Percentiles rank a stretch among this genome's conserved stretches.
Conservation (phyloP, 169 alveolate genomes). For the Besnoitia besnoiti region DNA sequence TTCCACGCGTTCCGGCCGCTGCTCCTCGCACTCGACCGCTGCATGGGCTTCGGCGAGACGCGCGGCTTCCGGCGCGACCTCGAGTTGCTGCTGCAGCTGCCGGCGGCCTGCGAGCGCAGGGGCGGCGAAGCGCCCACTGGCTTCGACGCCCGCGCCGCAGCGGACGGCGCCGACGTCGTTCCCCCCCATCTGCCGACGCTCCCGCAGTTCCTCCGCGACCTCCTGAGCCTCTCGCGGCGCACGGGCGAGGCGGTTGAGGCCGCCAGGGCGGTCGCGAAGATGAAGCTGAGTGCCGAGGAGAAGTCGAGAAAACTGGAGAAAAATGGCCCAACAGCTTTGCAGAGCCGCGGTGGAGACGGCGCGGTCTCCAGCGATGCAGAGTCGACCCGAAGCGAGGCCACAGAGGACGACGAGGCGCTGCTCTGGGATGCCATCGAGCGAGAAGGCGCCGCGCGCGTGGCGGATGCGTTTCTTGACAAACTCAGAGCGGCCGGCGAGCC, state of each 20-base stretch:
- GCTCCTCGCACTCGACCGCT: slow-evolving; percentile 17
- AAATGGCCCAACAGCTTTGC: no score
- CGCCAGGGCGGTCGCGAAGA: neutral
- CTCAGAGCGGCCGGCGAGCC: neutral
- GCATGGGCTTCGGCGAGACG: neutral
- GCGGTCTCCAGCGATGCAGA: no score
- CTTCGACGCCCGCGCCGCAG: neutral
- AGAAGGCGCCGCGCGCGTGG: neutral
- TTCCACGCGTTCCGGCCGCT: neutral
- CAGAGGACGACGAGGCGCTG: neutral
- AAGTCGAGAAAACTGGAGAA: no score
- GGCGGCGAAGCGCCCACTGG: neutral
- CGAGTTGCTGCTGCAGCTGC: neutral
- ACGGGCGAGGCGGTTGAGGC: neutral
- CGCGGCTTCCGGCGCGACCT: neutral
- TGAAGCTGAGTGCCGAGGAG: neutral
- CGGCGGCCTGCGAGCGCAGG: neutral
- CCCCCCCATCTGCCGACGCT: no score
- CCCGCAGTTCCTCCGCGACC: neutral
- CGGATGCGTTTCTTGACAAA: neutral
- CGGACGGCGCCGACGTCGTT: neutral
- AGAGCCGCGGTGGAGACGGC: no score
- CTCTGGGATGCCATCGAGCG: neutral
- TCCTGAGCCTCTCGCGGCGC: neutral
- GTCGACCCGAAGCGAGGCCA: no score